These are phyloP conservation scores for Neurospora sp. DNA, from an alignment of 495 filamentous ascomycete species.

Conservation along the genomic window DNA sequence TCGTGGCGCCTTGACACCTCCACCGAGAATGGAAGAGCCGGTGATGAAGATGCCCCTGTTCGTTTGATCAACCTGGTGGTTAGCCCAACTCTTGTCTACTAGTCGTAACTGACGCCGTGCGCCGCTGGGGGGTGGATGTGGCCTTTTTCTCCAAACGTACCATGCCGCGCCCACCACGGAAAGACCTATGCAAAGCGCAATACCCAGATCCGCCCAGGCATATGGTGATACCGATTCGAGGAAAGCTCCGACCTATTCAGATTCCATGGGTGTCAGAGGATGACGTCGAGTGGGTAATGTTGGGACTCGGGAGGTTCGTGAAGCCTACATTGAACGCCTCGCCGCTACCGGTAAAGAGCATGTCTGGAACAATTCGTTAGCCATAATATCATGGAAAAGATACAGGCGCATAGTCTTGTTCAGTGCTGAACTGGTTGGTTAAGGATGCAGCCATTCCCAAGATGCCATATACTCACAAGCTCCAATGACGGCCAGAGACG, in stretches of 20 bases:
- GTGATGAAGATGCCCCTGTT: conserved; percentile 96
- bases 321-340: conserved; percentile 86
- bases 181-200: conserved; percentile 86
- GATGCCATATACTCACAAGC: conserved; percentile 50
- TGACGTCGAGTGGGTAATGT: conserved; percentile 1
- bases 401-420: neutral
- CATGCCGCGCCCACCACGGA: conserved; percentile 97
- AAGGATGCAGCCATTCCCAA: neutral
- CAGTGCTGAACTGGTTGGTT: neutral
- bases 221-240: conserved; percentile 90
- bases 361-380: conserved; percentile 51
- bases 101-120: neutral
- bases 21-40: conserved; percentile 95
- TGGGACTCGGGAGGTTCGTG: neutral
- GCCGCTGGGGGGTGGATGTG: neutral
- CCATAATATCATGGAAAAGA: conserved; percentile 12
- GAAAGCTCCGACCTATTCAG: conserved; percentile 91
- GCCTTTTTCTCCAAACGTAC: conserved; percentile 38
- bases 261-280: conserved; percentile 39
- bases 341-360: conserved; percentile 94
- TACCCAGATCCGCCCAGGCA: conserved; percentile 84
- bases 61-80: neutral
- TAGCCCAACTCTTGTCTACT: neutral
- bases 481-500: conserved; percentile 72
- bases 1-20: conserved; percentile 87